Conservation (phyloP, 2,329 filamentous ascomycete genomes). For the Trichoderma polysporum region DNA sequence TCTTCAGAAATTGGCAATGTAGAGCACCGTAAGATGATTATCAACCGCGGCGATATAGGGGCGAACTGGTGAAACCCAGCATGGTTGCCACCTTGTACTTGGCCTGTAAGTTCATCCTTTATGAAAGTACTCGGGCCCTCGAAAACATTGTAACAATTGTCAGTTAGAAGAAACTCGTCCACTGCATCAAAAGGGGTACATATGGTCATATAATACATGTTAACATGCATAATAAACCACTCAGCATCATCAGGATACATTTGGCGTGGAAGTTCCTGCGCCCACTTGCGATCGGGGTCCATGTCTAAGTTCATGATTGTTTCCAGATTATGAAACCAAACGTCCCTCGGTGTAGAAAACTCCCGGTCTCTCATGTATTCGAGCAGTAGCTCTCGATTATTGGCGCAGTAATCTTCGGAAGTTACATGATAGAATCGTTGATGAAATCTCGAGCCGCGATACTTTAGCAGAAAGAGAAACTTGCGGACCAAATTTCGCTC, state of each 20-base stretch:
- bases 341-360: background rate
- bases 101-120: background rate
- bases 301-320: background rate
- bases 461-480: background rate
- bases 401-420: background rate
- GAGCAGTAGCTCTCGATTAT: background rate
- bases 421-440: background rate
- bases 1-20: background rate
- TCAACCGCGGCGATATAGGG: background rate
- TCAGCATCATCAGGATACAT: background rate
- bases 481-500: background rate
- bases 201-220: background rate
- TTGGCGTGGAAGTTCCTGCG: rapidly evolving
- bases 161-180: background rate
- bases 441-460: background rate
- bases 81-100: background rate
- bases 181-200: background rate
- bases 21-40: background rate
- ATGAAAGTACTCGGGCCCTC: background rate
- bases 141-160: background rate
- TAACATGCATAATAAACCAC: background rate
- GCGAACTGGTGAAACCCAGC: background rate
- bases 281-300: background rate
- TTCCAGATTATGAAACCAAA: background rate
- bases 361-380: background rate